These are phyloP conservation scores for Epichloe baconii DNA, from an alignment of 2,329 filamentous ascomycete species.

Conservation along the genomic window DNA sequence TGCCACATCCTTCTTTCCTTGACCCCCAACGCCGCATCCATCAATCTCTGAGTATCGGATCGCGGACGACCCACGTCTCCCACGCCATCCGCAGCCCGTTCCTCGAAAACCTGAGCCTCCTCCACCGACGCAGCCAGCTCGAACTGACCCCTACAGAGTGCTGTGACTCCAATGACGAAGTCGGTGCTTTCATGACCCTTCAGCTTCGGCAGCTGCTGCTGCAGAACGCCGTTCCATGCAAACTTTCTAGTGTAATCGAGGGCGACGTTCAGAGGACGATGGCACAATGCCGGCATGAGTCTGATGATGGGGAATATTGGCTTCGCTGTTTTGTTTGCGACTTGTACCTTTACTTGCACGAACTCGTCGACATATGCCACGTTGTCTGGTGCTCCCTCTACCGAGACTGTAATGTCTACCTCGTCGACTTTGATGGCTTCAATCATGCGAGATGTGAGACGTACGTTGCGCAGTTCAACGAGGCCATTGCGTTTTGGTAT, in stretches of 20 bases:
- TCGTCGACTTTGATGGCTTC: slow-evolving; percentile 74
- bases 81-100: slow-evolving; percentile 15
- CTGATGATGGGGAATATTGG: slow-evolving; percentile 62
- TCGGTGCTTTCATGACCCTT: slow-evolving; percentile 44
- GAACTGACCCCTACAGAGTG: slow-evolving; percentile 69
- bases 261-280: slow-evolving; percentile 57
- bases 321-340: slow-evolving; percentile 60
- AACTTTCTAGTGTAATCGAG: slow-evolving; percentile 74
- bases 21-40: slow-evolving; percentile 45
- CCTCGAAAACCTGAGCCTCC: slow-evolving; percentile 45
- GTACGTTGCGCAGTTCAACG: slow-evolving; percentile 65
- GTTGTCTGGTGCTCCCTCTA: slow-evolving; percentile 11
- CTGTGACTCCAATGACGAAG: slow-evolving; percentile 56
- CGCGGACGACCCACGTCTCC: slow-evolving; percentile 22
- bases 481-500: slow-evolving; percentile 44
- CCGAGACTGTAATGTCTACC: slow-evolving; percentile 46
- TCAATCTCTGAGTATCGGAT: slow-evolving; percentile 42
- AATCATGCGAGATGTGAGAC: slow-evolving; percentile 65
- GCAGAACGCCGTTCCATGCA: slow-evolving; percentile 73
- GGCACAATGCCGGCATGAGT: slow-evolving; percentile 62
- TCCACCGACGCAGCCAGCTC: slow-evolving; percentile 72
- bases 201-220: slow-evolving; percentile 56
- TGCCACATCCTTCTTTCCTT: slow-evolving; percentile 54
- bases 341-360: slow-evolving; percentile 51
- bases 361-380: slow-evolving; percentile 38